These are phyloP conservation scores for Leccinum broughii DNA, from an alignment of 768 basidiomycete genomes.

Conservation along the genomic window DNA sequence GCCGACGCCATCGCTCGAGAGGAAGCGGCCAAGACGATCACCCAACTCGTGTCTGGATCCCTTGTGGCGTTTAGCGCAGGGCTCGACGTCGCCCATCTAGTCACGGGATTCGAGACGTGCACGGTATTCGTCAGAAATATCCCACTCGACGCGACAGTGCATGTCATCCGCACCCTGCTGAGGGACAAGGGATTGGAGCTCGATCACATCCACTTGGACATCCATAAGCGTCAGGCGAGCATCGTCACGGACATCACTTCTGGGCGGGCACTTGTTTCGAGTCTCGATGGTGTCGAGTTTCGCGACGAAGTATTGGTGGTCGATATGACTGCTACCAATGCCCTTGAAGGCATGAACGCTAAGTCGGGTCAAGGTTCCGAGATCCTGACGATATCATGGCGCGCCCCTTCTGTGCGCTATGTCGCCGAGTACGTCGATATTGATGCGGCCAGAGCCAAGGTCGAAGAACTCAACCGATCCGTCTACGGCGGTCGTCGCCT, in stretches of 20 bases:
- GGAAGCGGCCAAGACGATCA: slow-evolving; percentile 45
- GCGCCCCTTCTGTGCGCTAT: slow-evolving; percentile 45
- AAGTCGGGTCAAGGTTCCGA: slow-evolving; percentile 35
- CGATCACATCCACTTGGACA: slow-evolving; percentile 35
- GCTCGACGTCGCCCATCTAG: slow-evolving; percentile 41
- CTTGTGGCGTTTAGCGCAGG: slow-evolving; percentile 54
- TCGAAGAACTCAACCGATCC: slow-evolving; percentile 37
- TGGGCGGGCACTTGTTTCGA: slow-evolving; percentile 41
- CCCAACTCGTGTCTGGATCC: slow-evolving; percentile 44
- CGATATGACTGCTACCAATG: slow-evolving; percentile 41
- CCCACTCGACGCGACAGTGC: slow-evolving; percentile 38
- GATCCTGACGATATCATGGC: slow-evolving; percentile 53
- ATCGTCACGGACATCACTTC: slow-evolving; percentile 44
- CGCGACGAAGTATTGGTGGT: slow-evolving; percentile 43
- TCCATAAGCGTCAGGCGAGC: slow-evolving; percentile 39
- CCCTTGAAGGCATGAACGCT: slow-evolving; percentile 43
- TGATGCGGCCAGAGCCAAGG: slow-evolving; percentile 30
- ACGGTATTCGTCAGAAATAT: slow-evolving; percentile 48
- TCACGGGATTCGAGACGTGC: slow-evolving; percentile 55
- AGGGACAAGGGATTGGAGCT: slow-evolving; percentile 42
- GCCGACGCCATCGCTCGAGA: slow-evolving; percentile 21
- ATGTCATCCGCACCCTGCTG: slow-evolving; percentile 46
- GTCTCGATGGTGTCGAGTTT: slow-evolving; percentile 52
- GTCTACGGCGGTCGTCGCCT: slow-evolving; percentile 45
- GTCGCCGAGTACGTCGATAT: slow-evolving; percentile 42